Percentiles rank a stretch among this genome's conserved stretches.
Evolutionary conservation across 2,329 filamentous ascomycete genomes (phyloP).

Genomic region (Pseudogymnoascus sp.): DNA sequence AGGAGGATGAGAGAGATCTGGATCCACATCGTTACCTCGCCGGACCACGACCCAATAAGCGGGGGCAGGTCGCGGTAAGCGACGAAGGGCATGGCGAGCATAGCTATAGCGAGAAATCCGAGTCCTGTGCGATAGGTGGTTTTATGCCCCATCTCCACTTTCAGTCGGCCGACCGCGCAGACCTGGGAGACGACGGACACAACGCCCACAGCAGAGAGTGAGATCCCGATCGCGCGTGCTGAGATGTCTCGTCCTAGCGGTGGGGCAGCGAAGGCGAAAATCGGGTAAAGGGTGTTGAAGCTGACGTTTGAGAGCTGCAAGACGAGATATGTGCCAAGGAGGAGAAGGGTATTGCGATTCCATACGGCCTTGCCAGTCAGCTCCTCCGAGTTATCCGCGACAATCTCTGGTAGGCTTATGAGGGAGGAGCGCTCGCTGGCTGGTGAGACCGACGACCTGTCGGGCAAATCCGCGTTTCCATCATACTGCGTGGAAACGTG

Average conservation of each 20-base stretch:
- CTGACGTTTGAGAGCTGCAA: conserved; percentile 93
- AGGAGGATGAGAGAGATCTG: conserved; percentile 77
- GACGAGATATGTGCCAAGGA: conserved; percentile 80
- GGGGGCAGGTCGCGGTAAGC: conserved; percentile 61
- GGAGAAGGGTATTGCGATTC: conserved; percentile 64
- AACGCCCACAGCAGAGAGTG: conserved; percentile 73
- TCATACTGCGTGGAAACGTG: conserved; percentile 21
- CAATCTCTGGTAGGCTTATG: conserved; percentile 27
- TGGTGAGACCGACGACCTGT: conserved; percentile 30
- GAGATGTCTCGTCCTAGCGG: conserved; percentile 71
- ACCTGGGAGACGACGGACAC: conserved; percentile 88
- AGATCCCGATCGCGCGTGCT: conserved; percentile 76
- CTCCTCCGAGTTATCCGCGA: conserved; percentile 42
- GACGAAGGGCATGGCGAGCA: conserved; percentile 83
- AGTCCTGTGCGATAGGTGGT: conserved; percentile 74
- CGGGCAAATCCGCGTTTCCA: no score
- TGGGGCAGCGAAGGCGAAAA: conserved; percentile 70
- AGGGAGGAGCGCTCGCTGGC: conserved; percentile 32
- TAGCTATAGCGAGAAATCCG: conserved; percentile 72
- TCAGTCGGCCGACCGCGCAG: conserved; percentile 71
- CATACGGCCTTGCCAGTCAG: no score
- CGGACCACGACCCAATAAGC: conserved; percentile 50
- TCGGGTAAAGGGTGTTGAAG: conserved; percentile 91
- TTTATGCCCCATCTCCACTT: conserved; percentile 75
- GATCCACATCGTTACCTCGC: conserved; percentile 65